Evolutionary conservation across 352 stramenopile genomes (phyloP).

Genomic region (Globisporangium viniferum): DNA sequence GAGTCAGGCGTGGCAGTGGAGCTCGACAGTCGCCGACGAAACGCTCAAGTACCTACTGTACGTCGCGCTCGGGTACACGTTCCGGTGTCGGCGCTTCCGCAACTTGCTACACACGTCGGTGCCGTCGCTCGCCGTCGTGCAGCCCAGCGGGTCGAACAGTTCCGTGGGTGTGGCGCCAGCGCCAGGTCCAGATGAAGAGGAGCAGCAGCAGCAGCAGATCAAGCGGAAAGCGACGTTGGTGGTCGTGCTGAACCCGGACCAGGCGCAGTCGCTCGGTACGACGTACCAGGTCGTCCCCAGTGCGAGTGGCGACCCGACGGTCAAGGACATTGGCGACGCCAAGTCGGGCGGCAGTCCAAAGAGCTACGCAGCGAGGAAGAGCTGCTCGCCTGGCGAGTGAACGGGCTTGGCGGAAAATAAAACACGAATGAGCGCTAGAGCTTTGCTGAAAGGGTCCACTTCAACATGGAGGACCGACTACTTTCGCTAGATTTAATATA

Average conservation of each 20-base stretch:
- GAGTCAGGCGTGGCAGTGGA: slow-evolving; percentile 33
- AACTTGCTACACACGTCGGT: slow-evolving; percentile 33
- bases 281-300: slow-evolving; percentile 6
- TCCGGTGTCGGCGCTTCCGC: slow-evolving; percentile 55
- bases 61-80: slow-evolving; percentile 46
- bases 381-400: background rate
- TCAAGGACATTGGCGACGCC: background rate
- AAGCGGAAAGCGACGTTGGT: slow-evolving; percentile 24
- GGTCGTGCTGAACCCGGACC: slow-evolving; percentile 40
- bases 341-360: background rate
- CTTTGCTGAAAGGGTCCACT: background rate
- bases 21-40: slow-evolving; percentile 33
- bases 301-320: background rate
- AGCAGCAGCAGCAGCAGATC: background rate
- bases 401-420: background rate
- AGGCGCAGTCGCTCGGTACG: slow-evolving; percentile 34
- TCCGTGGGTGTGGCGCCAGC: slow-evolving; percentile 5
- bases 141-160: background rate
- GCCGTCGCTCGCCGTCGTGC: background rate
- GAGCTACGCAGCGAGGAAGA: background rate
- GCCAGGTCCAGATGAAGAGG: background rate
- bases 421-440: background rate
- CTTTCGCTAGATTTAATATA: too few species aligned
- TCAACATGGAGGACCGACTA: background rate
- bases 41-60: slow-evolving; percentile 42